Evolutionary conservation across 176 grass and related monocot genomes (phyloP).

Genomic region (Musa beccarii): DNA sequence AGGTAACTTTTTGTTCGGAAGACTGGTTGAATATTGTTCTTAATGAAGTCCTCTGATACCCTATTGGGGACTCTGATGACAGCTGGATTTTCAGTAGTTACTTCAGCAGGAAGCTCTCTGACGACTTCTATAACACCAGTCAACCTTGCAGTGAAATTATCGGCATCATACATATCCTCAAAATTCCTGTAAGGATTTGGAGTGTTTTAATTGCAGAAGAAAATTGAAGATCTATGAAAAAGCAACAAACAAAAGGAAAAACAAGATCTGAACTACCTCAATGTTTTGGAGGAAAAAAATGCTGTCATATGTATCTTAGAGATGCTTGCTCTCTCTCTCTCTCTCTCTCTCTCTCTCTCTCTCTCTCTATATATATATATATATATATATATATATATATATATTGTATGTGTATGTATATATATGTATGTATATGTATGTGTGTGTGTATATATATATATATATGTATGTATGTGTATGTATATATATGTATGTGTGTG

Average conservation of each 20-base stretch:
- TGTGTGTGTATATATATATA: too few relatives aligned
- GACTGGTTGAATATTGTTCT: constrained; percentile 45
- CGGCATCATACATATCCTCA: constrained; percentile 64
- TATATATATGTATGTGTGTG: too few relatives aligned
- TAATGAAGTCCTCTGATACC: constrained; percentile 56
- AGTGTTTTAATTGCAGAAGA: constrained; percentile 17
- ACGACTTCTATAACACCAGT: constrained; percentile 52
- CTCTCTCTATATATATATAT: too few relatives aligned
- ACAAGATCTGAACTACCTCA: too few relatives aligned
- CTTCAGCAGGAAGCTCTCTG: constrained; percentile 47
- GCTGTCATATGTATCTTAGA: too few relatives aligned
- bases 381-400: too few relatives aligned
- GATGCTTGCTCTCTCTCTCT: background rate
- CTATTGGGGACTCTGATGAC: constrained; percentile 68
- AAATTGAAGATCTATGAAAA: background rate
- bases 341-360: too few relatives aligned
- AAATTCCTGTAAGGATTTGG: constrained; percentile 57
- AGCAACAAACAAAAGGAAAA: background rate
- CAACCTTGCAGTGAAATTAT: constrained; percentile 59
- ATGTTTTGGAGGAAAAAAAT: too few relatives aligned
- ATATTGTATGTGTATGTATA: too few relatives aligned
- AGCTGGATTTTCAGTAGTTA: constrained; percentile 48
- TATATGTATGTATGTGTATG: too few relatives aligned
- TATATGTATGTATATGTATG: too few relatives aligned
- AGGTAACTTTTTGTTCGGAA: constrained; percentile 67